Evolutionary conservation across 2,329 filamentous ascomycete species (phyloP).

Genomic region (Trichoderma sp.): DNA sequence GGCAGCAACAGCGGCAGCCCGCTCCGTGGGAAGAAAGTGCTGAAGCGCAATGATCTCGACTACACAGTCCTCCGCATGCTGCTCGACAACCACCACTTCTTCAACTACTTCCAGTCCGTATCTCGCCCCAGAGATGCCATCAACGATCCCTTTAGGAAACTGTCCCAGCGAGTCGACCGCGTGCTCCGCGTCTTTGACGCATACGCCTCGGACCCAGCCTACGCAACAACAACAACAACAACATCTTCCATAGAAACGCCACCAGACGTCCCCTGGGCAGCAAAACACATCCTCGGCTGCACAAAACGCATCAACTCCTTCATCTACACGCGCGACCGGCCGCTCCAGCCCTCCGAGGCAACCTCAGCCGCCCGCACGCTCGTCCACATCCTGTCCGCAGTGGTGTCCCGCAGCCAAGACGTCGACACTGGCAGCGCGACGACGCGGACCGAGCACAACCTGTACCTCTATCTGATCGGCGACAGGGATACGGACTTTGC

Average conservation of each 20-base stretch:
- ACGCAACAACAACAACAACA: not conserved
- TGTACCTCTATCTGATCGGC: slow-evolving; percentile 53
- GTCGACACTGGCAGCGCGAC: slow-evolving; percentile 27
- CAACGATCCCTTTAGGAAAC: slow-evolving; percentile 50
- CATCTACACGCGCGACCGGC: slow-evolving; percentile 43
- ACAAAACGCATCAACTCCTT: slow-evolving; percentile 46
- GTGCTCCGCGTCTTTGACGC: slow-evolving; percentile 49
- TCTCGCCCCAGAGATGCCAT: slow-evolving; percentile 48
- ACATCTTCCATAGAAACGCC: slow-evolving; percentile 36
- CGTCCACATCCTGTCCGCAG: slow-evolving; percentile 49
- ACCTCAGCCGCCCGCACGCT: slow-evolving; percentile 51
- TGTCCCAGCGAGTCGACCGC: slow-evolving; percentile 50
- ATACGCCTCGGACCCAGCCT: slow-evolving; percentile 25
- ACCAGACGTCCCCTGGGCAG: slow-evolving; percentile 51
- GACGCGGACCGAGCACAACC: slow-evolving; percentile 43
- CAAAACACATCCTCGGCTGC: slow-evolving; percentile 48
- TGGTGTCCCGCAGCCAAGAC: slow-evolving; percentile 46
- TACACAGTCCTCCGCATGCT: slow-evolving; percentile 56
- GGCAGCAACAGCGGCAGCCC: slow-evolving; percentile 30
- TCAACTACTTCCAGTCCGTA: slow-evolving; percentile 53
- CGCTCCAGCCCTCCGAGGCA: slow-evolving; percentile 43
- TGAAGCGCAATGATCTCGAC: slow-evolving; percentile 51
- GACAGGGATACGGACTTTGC: slow-evolving; percentile 48
- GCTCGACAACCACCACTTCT: slow-evolving; percentile 56
- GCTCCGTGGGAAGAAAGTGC: slow-evolving; percentile 37